Base-by-base conservation (phyloP, 306 rosid species). In the Castanospermum australe region DNA sequence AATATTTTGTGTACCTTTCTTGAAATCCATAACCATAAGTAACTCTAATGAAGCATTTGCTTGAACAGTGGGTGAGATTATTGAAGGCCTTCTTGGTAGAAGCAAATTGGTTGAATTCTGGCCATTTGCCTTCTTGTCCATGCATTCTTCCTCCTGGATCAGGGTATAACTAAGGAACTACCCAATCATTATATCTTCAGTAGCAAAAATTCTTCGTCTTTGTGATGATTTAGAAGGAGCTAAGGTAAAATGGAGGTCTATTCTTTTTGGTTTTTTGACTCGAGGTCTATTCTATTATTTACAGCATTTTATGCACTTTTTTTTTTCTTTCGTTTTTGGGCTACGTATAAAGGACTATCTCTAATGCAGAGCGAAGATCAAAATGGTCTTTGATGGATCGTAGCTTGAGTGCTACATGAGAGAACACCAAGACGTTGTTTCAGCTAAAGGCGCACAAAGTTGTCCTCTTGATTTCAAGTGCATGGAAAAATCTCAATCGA, bases 301-400 rank as follows among this genome's bases (percentile, higher is more conserved):
- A n/a, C n/a, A n/a, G n/a, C n/a, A n/a, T n/a, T n/a, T n/a, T n/a
- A n/a, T n/a, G n/a, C n/a, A n/a, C n/a, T n/a, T n/a, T n/a, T n/a
- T n/a, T n/a, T n/a, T n/a, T n/a, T n/a, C n/a, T n/a, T n/a, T n/a
- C n/a, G n/a, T n/a, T n/a, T n/a, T n/a, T n/a, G n/a, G n/a, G n/a
- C n/a, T n/a, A n/a, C n/a, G n/a, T n/a, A n/a, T n/a, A n/a, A n/a
- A n/a, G n/a, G n/a, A n/a, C n/a, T n/a, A n/a, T n/a, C n/a, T n/a
- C 14, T 21, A 1, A 25, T 59, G 77, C 39, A 86, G 93, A 86
- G 68, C 41, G 81, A 79, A 73, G 72, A 79, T 24, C 86, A 84
- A 72, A 76, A 71, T 1, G 96, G 89, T 8, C 24, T n/a, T 57
- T 2, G 91, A 88, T 67, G 92, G 96, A 1, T 90, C 92, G 0